Conservation (phyloP, 352 stramenopile species). For the Globisporangium radiosum region DNA sequence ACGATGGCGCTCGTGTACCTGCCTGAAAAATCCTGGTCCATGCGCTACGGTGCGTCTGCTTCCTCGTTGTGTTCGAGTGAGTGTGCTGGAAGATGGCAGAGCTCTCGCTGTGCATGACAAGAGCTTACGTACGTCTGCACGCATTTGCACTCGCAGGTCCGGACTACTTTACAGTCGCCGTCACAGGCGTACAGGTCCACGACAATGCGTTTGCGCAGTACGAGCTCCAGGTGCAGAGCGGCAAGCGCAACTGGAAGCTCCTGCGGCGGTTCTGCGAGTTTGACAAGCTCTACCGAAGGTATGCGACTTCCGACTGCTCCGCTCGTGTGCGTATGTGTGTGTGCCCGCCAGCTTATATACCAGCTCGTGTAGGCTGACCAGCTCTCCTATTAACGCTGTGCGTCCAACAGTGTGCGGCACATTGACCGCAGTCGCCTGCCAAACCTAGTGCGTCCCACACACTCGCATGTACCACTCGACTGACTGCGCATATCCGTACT, state of each 20-base stretch:
- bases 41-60: constrained; percentile 50
- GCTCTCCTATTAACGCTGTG: neutral
- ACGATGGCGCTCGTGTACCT: constrained; percentile 74
- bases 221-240: constrained; percentile 65
- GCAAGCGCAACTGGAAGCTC: constrained; percentile 59
- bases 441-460: neutral
- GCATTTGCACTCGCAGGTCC: constrained; percentile 21
- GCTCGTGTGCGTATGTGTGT: neutral
- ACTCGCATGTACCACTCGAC: neutral
- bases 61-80: too few species aligned
- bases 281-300: constrained; percentile 45
- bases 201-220: constrained; percentile 49
- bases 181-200: constrained; percentile 45
- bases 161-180: constrained; percentile 70
- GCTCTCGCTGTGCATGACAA: too few species aligned
- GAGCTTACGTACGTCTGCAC: too few species aligned
- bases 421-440: neutral
- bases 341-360: neutral
- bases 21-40: constrained; percentile 57
- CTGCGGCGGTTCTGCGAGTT: constrained; percentile 74
- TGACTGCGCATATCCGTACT: neutral
- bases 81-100: too few species aligned
- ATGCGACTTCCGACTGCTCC: neutral
- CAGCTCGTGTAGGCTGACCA: neutral
- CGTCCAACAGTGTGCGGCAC: neutral